Base-by-base conservation (phyloP, 805 yeast genomes). In the Yamadazyma endophytica region DNA sequence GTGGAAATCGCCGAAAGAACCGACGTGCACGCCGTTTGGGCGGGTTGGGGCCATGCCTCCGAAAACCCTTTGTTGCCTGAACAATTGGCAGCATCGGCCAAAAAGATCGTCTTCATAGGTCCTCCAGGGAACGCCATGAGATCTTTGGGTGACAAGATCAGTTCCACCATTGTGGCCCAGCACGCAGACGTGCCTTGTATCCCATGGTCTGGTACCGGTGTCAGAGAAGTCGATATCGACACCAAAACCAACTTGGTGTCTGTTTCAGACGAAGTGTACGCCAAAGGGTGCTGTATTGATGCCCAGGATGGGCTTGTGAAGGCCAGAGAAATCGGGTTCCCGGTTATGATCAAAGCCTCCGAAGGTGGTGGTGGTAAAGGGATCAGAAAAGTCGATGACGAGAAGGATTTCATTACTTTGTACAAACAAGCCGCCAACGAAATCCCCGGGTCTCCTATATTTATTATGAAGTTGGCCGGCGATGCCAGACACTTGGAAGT, bases 331-430 rank as follows among this genome's bases (percentile, higher is more conserved):
- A 89, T 92, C 51, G 98, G 98, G 2, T 88, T 92, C 70, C 99
- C 99, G 19, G 95, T 92, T 33, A 92, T 92, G 99, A 80, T 92
- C 56, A 92, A 92, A 64, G 98, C 98, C 29, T 88, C 97, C 37
- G 99, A 92, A 78, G 99, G 99, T 72, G 99, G 99, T 64, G 99
- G 99, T 68, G 99, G 99, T 72, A 92, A 92, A 68, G 99, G 99
- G 76, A 92, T 92, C 61, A 82, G 99, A 70, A 88, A 88, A 64
- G 97, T 88, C 43, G 95, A 85, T 35, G 57, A 70, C 42, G 96
- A 83, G 59, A 79, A 77, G 42, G 84, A 88, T 50, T 92, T 92
- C 46, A 52, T 70, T 24, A 42, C 85, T 17, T 64, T 84, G 42
- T 92, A 90, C 58, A 79, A 80, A 46, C 99, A 92, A 69, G 98